Conservation (phyloP, 305 asterid species). For the Fraxinus sp. region DNA sequence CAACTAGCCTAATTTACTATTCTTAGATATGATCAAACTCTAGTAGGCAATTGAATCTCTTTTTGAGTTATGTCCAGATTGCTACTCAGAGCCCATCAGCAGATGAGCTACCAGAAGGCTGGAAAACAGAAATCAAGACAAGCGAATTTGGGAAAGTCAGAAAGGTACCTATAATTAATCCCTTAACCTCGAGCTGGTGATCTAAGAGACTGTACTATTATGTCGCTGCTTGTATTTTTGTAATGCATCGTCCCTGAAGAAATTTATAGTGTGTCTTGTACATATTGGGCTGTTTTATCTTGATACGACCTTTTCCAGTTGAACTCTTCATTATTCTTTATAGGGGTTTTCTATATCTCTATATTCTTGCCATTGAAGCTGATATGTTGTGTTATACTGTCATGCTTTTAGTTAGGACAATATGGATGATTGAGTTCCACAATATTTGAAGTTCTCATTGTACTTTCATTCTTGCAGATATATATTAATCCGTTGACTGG, state of each 20-base stretch:
- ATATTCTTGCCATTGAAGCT: conserved; percentile 2
- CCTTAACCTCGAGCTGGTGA: conserved; percentile 3
- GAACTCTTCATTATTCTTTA: conserved; percentile 9
- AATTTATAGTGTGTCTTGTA: not conserved
- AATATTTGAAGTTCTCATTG: conserved; percentile 6
- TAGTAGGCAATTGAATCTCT: not conserved
- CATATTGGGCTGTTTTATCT: not conserved
- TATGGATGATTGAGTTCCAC: not conserved
- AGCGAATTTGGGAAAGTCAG: conserved; percentile 11
- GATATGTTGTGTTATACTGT: not conserved
- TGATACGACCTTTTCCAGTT: not conserved
- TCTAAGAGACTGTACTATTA: not conserved
- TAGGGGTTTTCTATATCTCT: conserved; percentile 7
- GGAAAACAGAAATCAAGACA: conserved; percentile 40
- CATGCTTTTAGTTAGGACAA: not conserved
- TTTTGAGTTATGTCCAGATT: conserved; percentile 30
- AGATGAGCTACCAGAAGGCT: conserved; percentile 36
- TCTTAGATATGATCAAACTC: conserved; percentile 2
- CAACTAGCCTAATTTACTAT: not conserved
- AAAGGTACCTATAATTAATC: conserved; percentile 33
- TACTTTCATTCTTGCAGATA: conserved; percentile 42
- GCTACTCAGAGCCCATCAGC: conserved; percentile 24
- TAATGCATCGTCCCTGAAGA: not conserved
- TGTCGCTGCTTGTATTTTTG: not conserved
- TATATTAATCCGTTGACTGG: conserved; percentile 54